Evolutionary conservation across 2,329 filamentous ascomycete species (phyloP).

Genomic region (Verticillium nonalfalfae): DNA sequence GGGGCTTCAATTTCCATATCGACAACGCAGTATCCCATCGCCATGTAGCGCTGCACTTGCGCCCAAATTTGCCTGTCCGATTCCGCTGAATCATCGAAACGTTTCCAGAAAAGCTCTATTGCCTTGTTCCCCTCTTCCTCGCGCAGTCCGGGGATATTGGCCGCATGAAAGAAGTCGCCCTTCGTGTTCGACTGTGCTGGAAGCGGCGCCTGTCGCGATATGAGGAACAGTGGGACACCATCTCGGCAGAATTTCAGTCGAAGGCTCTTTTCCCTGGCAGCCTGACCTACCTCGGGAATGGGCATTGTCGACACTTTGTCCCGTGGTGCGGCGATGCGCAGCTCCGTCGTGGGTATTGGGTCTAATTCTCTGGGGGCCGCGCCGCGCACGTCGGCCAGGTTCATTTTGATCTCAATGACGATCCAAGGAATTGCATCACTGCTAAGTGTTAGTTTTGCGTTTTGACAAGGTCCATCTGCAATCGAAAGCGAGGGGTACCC

Average conservation of each 20-base stretch:
- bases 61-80: constrained; percentile 5
- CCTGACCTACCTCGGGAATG: not conserved
- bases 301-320: constrained; percentile 2
- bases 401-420: constrained; percentile 3
- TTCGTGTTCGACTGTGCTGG: not conserved
- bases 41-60: constrained; percentile 7
- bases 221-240: constrained; percentile 6
- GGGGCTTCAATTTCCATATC: constrained; percentile 5
- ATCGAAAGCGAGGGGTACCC: not conserved
- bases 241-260: not conserved
- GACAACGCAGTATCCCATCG: constrained; percentile 6
- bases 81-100: not conserved
- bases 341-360: constrained; percentile 4
- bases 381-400: constrained; percentile 1
- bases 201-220: constrained; percentile 1
- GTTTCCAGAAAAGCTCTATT: constrained; percentile 4
- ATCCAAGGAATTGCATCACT: not conserved
- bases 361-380: constrained; percentile 4
- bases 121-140: constrained; percentile 3
- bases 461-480: not conserved
- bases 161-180: constrained; percentile 7
- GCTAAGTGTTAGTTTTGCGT: not conserved
- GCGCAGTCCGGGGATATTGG: constrained; percentile 1
- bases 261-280: not conserved
- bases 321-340: constrained; percentile 7